phyloP scores from a whole-genome alignment of 1,284 basidiomycete genomes.

The Schizophyllum amplum region DNA sequence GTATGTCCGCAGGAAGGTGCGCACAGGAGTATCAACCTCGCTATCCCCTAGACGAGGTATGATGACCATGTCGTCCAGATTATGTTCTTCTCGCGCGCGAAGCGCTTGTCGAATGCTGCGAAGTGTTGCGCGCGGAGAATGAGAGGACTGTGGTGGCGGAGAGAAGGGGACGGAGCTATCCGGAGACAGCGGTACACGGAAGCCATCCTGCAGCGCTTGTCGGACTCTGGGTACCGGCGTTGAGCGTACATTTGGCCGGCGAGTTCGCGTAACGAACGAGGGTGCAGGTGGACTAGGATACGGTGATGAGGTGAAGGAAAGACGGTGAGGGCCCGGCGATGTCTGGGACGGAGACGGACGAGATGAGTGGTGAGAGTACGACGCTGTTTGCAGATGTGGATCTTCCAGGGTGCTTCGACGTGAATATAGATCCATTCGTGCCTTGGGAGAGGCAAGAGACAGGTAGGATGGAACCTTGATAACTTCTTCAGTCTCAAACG shows the following conservation, averaged over 20 bases:
- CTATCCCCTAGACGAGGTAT: conserved; percentile 50
- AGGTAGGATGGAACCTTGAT: conserved; percentile 45
- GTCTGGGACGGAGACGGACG: background rate
- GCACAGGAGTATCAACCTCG: conserved; percentile 52
- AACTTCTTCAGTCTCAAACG: conserved; percentile 69
- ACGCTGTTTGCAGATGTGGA: background rate
- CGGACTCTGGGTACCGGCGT: background rate
- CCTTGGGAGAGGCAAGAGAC: background rate
- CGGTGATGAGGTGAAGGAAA: background rate
- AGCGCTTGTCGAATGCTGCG: conserved; percentile 50
- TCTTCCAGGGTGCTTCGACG: background rate
- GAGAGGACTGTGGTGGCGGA: conserved; percentile 6
- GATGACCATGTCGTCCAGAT: conserved; percentile 37
- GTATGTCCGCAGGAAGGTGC: conserved; percentile 44
- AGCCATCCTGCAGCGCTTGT: background rate
- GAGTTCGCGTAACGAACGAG: background rate
- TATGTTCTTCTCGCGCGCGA: conserved; percentile 34
- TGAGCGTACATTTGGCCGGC: background rate
- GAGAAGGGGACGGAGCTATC: conserved; percentile 9
- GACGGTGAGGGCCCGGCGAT: background rate
- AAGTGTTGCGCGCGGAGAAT: conserved; percentile 26
- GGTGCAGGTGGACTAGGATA: background rate
- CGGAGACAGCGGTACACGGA: conserved; percentile 11
- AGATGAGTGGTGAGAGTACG: background rate
- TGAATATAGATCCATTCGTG: background rate